These are phyloP conservation scores for Penicillium manginii DNA, from an alignment of 495 filamentous ascomycete species.

Conservation along the genomic window DNA sequence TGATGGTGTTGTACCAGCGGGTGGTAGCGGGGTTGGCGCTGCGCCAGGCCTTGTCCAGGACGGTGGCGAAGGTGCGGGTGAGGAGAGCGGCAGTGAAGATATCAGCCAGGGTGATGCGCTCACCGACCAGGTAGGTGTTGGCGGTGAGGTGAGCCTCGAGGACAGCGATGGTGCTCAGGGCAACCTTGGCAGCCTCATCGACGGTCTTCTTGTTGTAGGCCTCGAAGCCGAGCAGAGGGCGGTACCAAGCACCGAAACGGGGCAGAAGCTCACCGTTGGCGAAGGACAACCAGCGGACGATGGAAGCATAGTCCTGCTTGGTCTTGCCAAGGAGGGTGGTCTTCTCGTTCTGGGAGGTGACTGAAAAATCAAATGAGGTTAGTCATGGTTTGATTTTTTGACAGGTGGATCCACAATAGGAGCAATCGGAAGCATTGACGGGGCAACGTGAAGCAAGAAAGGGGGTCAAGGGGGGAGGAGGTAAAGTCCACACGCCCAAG, in stretches of 20 bases:
- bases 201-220: slow-evolving; percentile 98
- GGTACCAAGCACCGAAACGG: slow-evolving; percentile 79
- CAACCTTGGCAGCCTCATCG: slow-evolving; percentile 71
- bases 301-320: slow-evolving; percentile 99
- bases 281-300: slow-evolving; percentile 95
- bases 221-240: slow-evolving; percentile 79
- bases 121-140: slow-evolving; percentile 97
- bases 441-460: slow-evolving; percentile 17
- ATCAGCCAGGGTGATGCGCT: slow-evolving; percentile 96
- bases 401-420: slow-evolving; percentile 17
- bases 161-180: slow-evolving; percentile 67
- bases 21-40: slow-evolving; percentile 77
- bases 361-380: slow-evolving; percentile 53
- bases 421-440: slow-evolving; percentile 25
- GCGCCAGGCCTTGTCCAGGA: slow-evolving; percentile 49
- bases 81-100: slow-evolving; percentile 79
- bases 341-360: slow-evolving; percentile 99
- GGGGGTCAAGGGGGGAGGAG: slow-evolving; percentile 13
- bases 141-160: slow-evolving; percentile 84
- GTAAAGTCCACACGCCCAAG: slow-evolving; percentile 18
- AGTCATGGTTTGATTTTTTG: slow-evolving; percentile 16
- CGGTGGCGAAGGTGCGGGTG: slow-evolving; percentile 33
- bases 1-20: slow-evolving; percentile 93
- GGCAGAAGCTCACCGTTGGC: slow-evolving; percentile 84
- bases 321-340: slow-evolving; percentile 98